These are phyloP conservation scores for Gyromitra esculenta DNA, from an alignment of 2,329 filamentous ascomycete species.

Conservation along the genomic window DNA sequence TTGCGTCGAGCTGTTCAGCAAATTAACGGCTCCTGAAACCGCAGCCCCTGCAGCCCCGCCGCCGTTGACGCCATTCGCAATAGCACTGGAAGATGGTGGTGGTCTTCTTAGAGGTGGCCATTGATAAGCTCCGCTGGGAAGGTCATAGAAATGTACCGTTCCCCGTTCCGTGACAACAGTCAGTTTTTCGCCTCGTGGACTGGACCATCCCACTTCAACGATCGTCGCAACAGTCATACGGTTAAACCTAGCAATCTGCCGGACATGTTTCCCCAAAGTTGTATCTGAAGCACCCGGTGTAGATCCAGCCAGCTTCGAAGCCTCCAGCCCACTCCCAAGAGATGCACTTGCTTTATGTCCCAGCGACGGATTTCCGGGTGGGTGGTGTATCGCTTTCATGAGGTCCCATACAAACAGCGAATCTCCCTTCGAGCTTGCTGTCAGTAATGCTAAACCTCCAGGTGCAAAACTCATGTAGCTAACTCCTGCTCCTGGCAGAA, in stretches of 20 bases:
- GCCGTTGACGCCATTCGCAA: slow-evolving; percentile 53
- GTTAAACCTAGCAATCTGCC: slow-evolving; percentile 87
- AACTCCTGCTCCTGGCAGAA: slow-evolving; percentile 76
- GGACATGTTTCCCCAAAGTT: slow-evolving; percentile 69
- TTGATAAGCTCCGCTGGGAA: slow-evolving; percentile 81
- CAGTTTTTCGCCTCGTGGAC: slow-evolving; percentile 80
- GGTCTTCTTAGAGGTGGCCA: slow-evolving; percentile 78
- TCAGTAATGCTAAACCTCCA: slow-evolving; percentile 77
- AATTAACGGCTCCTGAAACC: slow-evolving; percentile 75
- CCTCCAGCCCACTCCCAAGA: slow-evolving; percentile 58
- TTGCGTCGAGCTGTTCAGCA: slow-evolving; percentile 70
- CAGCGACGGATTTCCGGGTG: slow-evolving; percentile 64
- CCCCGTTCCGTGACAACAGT: slow-evolving; percentile 93
- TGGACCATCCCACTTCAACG: slow-evolving; percentile 87
- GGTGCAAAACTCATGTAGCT: slow-evolving; percentile 84
- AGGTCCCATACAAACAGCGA: slow-evolving; percentile 84
- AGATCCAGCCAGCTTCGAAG: slow-evolving; percentile 53
- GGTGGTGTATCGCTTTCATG: slow-evolving; percentile 62
- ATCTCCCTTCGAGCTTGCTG: slow-evolving; percentile 84
- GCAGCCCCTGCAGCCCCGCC: slow-evolving; percentile 64
- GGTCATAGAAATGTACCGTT: slow-evolving; percentile 91
- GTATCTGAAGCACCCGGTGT: slow-evolving; percentile 37
- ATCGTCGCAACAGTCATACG: slow-evolving; percentile 92
- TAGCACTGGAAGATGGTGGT: slow-evolving; percentile 62
- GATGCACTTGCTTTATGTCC: slow-evolving; percentile 70